phyloP scores from a whole-genome alignment of 1,284 basidiomycete genomes.

The Tilletia walkeri region DNA sequence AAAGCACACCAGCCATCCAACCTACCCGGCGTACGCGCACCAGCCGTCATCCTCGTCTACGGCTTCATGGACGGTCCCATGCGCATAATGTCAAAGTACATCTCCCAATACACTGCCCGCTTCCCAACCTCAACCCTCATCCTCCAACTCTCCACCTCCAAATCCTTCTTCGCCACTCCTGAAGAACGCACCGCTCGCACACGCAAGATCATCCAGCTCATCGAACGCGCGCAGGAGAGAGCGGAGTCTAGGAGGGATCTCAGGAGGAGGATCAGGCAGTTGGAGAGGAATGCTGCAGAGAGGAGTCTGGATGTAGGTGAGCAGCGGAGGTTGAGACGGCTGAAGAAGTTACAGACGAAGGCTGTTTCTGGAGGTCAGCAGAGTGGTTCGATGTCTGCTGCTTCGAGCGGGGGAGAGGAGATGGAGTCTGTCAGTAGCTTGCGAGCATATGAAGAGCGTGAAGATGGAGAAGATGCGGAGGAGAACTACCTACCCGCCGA shows the following conservation, averaged over 20 bases:
- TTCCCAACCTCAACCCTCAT: slow-evolving; percentile 44
- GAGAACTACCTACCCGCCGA: neutral
- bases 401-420: neutral
- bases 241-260: neutral
- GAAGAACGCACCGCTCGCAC: slow-evolving; percentile 23
- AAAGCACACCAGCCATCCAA: neutral
- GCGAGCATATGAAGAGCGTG: slow-evolving; percentile 4
- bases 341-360: neutral
- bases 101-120: slow-evolving; percentile 37
- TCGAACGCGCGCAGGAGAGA: slow-evolving; percentile 18
- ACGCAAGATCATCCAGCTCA: slow-evolving; percentile 20
- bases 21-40: slow-evolving; percentile 9
- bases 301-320: neutral
- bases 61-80: slow-evolving; percentile 53
- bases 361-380: neutral
- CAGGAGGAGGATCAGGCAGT: slow-evolving; percentile 6
- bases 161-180: slow-evolving; percentile 32
- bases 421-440: neutral
- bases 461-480: slow-evolving; percentile 17
- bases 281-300: slow-evolving; percentile 4
- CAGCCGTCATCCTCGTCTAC: slow-evolving; percentile 33
- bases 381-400: neutral
- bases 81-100: slow-evolving; percentile 47
- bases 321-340: neutral
- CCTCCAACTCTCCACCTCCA: slow-evolving; percentile 42